These are phyloP conservation scores for Claviceps sp. DNA, from an alignment of 2,329 filamentous ascomycete species.

Conservation along the genomic window DNA sequence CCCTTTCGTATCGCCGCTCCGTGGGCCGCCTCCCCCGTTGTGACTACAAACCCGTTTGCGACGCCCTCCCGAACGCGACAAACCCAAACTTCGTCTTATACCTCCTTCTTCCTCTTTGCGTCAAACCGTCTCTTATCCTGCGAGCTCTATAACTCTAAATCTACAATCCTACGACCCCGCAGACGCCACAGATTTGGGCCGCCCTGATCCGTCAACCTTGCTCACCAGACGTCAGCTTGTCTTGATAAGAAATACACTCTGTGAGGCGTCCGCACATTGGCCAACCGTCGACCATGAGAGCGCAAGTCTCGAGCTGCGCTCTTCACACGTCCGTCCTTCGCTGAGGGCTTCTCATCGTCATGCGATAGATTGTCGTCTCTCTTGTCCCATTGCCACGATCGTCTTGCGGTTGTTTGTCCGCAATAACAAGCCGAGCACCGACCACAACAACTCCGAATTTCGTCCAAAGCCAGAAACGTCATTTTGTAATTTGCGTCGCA, in stretches of 20 bases:
- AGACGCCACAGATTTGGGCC: not conserved
- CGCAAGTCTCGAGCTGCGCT: not conserved
- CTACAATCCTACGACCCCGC: not conserved
- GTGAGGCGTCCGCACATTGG: not conserved
- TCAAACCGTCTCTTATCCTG: not conserved
- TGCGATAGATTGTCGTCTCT: constrained; percentile 2
- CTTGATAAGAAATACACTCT: not conserved
- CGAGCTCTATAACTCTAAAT: not conserved
- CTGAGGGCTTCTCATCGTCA: constrained; percentile 1
- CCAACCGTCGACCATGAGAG: constrained; percentile 1
- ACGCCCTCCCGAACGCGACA: not conserved
- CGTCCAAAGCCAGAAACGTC: not conserved
- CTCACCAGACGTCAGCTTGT: not conserved
- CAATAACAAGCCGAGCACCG: not conserved
- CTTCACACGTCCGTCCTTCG: constrained; percentile 3
- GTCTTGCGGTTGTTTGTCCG: not conserved
- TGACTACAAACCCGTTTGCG: not conserved
- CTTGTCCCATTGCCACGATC: not conserved
- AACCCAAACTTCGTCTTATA: too few relatives aligned
- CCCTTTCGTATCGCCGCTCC: not conserved
- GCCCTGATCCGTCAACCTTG: too few relatives aligned
- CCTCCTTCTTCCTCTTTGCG: not conserved
- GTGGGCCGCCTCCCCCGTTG: not conserved
- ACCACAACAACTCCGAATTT: not conserved
- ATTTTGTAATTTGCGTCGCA: not conserved